Conservation (phyloP, 768 basidiomycete genomes). For the Leucosporidium scottii region DNA sequence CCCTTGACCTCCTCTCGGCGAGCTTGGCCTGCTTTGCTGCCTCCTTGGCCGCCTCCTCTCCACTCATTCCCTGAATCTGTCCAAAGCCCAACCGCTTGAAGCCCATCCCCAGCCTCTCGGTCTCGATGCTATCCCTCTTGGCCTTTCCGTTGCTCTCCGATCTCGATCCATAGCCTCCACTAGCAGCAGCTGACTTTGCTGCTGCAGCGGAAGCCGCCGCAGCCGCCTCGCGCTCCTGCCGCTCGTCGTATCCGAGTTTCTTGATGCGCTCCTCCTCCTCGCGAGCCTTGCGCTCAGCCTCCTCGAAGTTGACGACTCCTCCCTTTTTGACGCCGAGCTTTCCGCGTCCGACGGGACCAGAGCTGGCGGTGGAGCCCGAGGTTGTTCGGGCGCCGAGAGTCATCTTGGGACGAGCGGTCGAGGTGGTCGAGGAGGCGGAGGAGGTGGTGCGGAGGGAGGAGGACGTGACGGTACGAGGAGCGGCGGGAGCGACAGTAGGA, state of each 20-base stretch:
- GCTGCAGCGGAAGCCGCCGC: constrained; percentile 56
- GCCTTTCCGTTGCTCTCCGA: constrained; percentile 23
- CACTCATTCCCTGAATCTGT: constrained; percentile 44
- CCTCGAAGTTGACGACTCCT: constrained; percentile 79
- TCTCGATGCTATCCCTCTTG: constrained; percentile 49
- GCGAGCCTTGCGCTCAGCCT: constrained; percentile 78
- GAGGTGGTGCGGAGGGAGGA: constrained; percentile 43
- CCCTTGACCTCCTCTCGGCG: constrained; percentile 45
- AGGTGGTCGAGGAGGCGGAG: constrained; percentile 26
- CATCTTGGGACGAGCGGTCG: constrained; percentile 27
- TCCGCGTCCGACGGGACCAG: constrained; percentile 38
- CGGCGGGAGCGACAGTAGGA: constrained; percentile 27
- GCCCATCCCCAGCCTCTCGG: constrained; percentile 59
- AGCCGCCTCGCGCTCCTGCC: constrained; percentile 75
- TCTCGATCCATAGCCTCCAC: constrained; percentile 29
- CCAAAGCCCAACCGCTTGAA: constrained; percentile 79
- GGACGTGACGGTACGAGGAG: constrained; percentile 45
- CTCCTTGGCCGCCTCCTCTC: constrained; percentile 42
- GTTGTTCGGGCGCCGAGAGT: constrained; percentile 25
- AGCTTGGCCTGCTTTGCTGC: constrained; percentile 57
- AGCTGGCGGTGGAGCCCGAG: constrained; percentile 1
- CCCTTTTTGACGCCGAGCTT: constrained; percentile 79
- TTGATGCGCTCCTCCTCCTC: constrained; percentile 91
- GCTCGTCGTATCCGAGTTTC: constrained; percentile 82
- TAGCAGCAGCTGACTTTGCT: constrained; percentile 38